Percentiles rank a stretch among this genome's conserved stretches.
Conservation (phyloP, 2,329 filamentous ascomycete genomes). For the Paecilomyces variotii region DNA sequence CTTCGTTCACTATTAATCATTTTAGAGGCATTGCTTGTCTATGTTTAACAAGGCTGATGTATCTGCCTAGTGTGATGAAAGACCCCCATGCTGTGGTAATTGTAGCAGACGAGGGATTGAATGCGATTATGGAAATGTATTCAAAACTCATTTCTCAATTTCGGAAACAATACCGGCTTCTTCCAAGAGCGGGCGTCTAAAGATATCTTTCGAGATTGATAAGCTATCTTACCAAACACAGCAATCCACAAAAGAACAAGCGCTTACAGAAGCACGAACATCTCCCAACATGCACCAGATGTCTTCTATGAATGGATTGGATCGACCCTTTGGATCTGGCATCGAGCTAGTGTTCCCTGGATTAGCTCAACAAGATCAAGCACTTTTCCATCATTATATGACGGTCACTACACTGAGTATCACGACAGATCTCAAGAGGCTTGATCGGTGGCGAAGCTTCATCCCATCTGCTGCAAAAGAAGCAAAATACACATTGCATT, state of each 20-base stretch:
- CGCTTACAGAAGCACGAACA: neutral
- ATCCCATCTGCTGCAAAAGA: conserved; percentile 1
- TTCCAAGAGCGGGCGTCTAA: neutral
- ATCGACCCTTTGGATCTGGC: neutral
- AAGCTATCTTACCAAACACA: neutral
- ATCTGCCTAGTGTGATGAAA: conserved; percentile 5
- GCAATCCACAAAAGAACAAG: neutral
- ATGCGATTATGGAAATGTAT: conserved; percentile 5
- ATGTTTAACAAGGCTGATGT: neutral
- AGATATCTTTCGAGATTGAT: neutral
- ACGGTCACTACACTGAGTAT: conserved; percentile 3
- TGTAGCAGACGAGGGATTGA: conserved; percentile 4
- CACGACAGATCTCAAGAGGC: neutral
- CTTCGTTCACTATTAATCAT: neutral
- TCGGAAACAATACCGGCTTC: conserved; percentile 2
- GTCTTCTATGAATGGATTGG: neutral
- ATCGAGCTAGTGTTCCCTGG: neutral
- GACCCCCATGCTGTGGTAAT: conserved; percentile 5
- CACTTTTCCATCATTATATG: conserved; percentile 5
- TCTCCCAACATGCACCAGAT: neutral
- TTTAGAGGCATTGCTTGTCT: neutral
- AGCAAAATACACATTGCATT: conserved; percentile 3
- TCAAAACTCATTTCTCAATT: neutral
- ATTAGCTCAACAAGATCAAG: neutral
- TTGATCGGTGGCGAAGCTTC: conserved; percentile 2